A percentile compares a stretch with the other conserved stretches of the same genome.
phyloP scores from a whole-genome alignment of 768 basidiomycete species.

The Amanita brunnescens region DNA sequence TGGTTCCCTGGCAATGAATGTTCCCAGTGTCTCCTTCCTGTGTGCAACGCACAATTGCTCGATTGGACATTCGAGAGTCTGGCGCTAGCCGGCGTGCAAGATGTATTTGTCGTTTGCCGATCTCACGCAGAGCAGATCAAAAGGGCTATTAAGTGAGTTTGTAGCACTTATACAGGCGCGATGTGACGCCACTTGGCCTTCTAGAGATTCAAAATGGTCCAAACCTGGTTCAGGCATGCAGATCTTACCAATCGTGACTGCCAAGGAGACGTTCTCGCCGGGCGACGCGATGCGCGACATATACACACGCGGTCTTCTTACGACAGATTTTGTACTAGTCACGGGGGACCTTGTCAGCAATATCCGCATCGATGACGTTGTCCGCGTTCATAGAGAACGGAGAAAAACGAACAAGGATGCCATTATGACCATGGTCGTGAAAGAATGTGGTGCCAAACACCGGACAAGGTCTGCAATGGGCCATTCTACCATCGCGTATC shows the following conservation, averaged over 20 bases:
- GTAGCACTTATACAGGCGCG: conserved; percentile 5
- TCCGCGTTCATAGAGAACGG: conserved; percentile 81
- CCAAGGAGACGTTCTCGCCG: conserved; percentile 79
- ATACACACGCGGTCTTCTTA: conserved; percentile 85
- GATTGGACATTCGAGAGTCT: conserved; percentile 97
- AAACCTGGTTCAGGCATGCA: conserved; percentile 70
- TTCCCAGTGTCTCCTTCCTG: conserved; percentile 76
- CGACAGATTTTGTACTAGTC: conserved; percentile 86
- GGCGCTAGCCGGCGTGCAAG: conserved; percentile 89
- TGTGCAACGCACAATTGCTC: conserved; percentile 88
- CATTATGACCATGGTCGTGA: conserved; percentile 94
- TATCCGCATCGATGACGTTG: conserved; percentile 82
- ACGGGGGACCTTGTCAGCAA: conserved; percentile 92
- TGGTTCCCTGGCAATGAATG: conserved; percentile 12
- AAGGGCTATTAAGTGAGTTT: conserved; percentile 67
- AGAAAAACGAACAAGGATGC: conserved; percentile 84
- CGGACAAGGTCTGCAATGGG: conserved; percentile 52
- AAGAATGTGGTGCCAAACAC: conserved; percentile 64
- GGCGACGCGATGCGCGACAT: conserved; percentile 93
- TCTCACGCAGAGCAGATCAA: conserved; percentile 86
- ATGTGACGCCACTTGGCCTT: conserved; percentile 8
- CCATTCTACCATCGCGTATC: conserved; percentile 5
- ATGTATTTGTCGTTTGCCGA: conserved; percentile 91
- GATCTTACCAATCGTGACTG: conserved; percentile 79
- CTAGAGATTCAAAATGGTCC: conserved; percentile 80